Conservation (phyloP, 768 basidiomycete genomes). For the Xanthoconium stramineum region DNA sequence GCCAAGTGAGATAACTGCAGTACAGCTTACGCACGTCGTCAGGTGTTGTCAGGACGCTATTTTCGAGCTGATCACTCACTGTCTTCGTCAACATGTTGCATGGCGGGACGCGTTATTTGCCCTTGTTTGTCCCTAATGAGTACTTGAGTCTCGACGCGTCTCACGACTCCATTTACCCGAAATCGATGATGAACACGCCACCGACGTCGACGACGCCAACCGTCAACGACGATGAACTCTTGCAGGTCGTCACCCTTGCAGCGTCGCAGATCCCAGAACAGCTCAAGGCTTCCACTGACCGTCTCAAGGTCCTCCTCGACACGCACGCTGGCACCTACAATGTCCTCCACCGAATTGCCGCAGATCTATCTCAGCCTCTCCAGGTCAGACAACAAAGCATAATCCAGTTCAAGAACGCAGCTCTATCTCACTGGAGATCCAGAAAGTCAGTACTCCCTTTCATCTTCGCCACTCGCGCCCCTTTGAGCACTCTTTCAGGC, state of each 20-base stretch:
- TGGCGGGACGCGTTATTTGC: conserved; percentile 46
- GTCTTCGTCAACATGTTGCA: conserved; percentile 6
- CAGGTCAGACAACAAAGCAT: conserved; percentile 75
- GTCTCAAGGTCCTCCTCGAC: conserved; percentile 65
- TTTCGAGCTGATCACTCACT: neutral
- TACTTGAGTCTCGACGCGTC: neutral
- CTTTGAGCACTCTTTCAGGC: conserved; percentile 38
- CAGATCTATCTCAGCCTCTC: conserved; percentile 55
- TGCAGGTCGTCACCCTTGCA: conserved; percentile 62
- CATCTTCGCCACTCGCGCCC: neutral
- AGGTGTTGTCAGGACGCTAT: neutral
- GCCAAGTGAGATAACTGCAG: conserved; percentile 38
- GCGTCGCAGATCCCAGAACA: conserved; percentile 65
- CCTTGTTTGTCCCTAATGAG: conserved; percentile 24
- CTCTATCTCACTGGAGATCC: conserved; percentile 71
- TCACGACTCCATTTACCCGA: neutral
- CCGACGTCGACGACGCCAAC: conserved; percentile 24
- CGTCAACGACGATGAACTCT: conserved; percentile 62
- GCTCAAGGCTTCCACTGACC: conserved; percentile 47
- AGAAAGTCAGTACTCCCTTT: conserved; percentile 51
- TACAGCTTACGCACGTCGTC: neutral
- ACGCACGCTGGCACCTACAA: conserved; percentile 65
- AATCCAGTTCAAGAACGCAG: conserved; percentile 86
- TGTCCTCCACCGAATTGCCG: conserved; percentile 70
- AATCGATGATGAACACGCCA: conserved; percentile 24